Conservation (phyloP, 2,329 filamentous ascomycete genomes). For the Cercospora sojina region DNA sequence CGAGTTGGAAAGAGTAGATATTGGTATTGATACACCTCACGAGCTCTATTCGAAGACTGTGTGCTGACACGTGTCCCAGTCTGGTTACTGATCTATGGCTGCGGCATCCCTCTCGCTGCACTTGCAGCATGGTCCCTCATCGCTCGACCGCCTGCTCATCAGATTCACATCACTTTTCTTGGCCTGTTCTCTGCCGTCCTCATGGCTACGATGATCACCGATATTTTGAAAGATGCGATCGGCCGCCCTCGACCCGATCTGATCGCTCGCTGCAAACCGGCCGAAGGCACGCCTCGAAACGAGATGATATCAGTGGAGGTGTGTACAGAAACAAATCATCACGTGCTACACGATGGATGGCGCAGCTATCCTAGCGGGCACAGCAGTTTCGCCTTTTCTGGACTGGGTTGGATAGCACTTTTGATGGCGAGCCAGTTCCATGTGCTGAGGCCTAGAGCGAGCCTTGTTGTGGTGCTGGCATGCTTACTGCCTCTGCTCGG, state of each 20-base stretch:
- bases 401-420: conserved; percentile 68
- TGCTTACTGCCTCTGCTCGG: conserved; percentile 57
- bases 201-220: conserved; percentile 79
- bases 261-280: conserved; percentile 80
- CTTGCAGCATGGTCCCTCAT: conserved; percentile 66
- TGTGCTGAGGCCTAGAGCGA: conserved; percentile 58
- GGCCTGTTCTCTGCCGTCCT: conserved; percentile 73
- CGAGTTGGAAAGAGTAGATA: conserved; percentile 75
- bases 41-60: background rate
- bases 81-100: conserved; percentile 77
- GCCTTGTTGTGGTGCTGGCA: conserved; percentile 56
- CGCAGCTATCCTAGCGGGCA: conserved; percentile 81
- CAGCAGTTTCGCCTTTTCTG: conserved; percentile 74
- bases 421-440: conserved; percentile 60
- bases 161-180: conserved; percentile 81
- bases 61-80: conserved; percentile 40
- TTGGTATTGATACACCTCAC: conserved; percentile 50
- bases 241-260: conserved; percentile 83
- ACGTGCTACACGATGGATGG: conserved; percentile 77
- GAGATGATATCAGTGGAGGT: conserved; percentile 62
- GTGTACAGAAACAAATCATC: conserved; percentile 69
- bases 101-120: conserved; percentile 66
- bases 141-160: conserved; percentile 66
- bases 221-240: conserved; percentile 85
- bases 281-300: conserved; percentile 55